Conservation (phyloP, 108 stramenopile species). For the Discostella stelligeroides region DNA sequence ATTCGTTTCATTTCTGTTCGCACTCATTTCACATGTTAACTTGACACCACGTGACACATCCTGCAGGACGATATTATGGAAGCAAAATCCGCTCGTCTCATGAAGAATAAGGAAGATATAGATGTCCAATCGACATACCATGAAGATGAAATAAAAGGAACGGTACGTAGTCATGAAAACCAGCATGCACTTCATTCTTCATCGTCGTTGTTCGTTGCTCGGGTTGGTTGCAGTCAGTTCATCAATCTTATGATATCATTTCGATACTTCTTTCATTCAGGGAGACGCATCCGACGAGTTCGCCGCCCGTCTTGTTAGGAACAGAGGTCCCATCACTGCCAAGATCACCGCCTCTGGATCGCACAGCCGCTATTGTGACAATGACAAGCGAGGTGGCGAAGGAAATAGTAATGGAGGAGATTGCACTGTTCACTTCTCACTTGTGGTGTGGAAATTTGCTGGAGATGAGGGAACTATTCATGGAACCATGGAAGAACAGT, state of each 20-base stretch:
- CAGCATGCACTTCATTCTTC: too few relatives aligned
- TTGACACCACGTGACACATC: too few relatives aligned
- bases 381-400: not conserved
- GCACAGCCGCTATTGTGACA: conserved; percentile 17
- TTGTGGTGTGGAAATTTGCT: conserved; percentile 51
- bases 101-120: conserved; percentile 46
- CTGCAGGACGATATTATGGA: conserved; percentile 35
- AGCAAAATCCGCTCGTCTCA: conserved; percentile 42
- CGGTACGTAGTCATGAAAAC: conserved; percentile 29
- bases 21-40: too few relatives aligned
- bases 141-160: conserved; percentile 42
- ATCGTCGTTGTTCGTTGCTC: too few relatives aligned
- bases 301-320: conserved; percentile 38
- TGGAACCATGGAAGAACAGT: conserved; percentile 43
- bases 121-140: conserved; percentile 50
- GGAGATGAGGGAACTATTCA: conserved; percentile 44
- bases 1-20: too few relatives aligned
- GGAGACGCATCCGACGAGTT: conserved; percentile 33
- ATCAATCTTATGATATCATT: not conserved
- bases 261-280: conserved; percentile 1
- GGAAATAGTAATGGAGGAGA: conserved; percentile 5
- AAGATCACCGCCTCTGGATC: conserved; percentile 42
- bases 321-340: conserved; percentile 51
- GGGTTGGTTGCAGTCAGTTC: not conserved
- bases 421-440: conserved; percentile 19